Evolutionary conservation across 805 yeast species (phyloP).

Genomic region (Vanderwaltozyma tropicalis): DNA sequence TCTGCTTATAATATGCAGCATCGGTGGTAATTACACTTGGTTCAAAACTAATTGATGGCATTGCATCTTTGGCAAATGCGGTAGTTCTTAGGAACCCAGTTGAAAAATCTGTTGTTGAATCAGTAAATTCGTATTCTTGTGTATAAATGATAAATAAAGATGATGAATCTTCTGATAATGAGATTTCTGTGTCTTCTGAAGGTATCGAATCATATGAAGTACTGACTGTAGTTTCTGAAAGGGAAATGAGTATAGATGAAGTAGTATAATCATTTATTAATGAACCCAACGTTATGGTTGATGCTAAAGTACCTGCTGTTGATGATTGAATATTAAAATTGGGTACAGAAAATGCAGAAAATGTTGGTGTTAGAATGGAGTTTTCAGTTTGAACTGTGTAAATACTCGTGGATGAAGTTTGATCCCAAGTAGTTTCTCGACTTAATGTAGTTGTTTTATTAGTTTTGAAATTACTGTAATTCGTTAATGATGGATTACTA

Average conservation of each 20-base stretch:
- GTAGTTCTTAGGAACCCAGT: conserved; percentile 13
- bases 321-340: background rate
- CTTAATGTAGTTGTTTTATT: too few species aligned
- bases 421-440: too few species aligned
- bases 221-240: background rate
- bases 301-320: too few species aligned
- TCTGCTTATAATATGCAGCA: background rate
- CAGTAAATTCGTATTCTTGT: conserved; percentile 15
- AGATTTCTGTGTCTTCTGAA: background rate
- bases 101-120: conserved; percentile 10
- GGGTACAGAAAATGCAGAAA: background rate
- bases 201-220: too few species aligned
- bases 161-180: background rate
- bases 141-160: conserved; percentile 7
- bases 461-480: too few species aligned
- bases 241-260: background rate
- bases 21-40: conserved; percentile 1
- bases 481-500: too few species aligned
- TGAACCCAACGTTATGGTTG: background rate
- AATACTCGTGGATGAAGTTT: too few species aligned
- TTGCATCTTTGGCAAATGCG: conserved; percentile 9
- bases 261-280: background rate
- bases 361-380: background rate
- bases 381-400: background rate
- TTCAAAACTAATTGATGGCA: conserved; percentile 6